Evolutionary conservation across 495 filamentous ascomycete species (phyloP), one percentile per base, ranked within the genome.

Genomic region (Annulohypoxylon stygium): DNA sequence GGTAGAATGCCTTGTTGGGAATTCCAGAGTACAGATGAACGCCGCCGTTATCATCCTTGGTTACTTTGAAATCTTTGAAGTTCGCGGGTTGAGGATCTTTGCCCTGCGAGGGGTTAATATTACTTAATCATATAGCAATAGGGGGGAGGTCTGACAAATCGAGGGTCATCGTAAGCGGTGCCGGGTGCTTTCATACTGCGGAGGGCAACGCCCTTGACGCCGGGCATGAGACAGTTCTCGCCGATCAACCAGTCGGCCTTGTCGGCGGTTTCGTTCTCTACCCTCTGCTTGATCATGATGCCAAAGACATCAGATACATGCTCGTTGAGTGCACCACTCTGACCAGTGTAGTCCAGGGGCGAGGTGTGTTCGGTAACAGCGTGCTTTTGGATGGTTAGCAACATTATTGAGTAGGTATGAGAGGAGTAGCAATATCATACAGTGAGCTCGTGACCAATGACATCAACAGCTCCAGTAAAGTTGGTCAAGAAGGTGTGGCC

Each of bases 11-110:
- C 51, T 80, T 78, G 77, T 88, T 87, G 11, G 85, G 86, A 69
- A 88, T 86, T 9, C 85, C 86, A 36, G 86, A 88, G 76, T 83
- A 85, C 39, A 83, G 71, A 74, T 88, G 86, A 10, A 88, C 86
- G 33, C 85, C 85, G 8, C 85, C 82, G 57, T 83, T 80, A 74
- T 87, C 85, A 0, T 83, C 74, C 18, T 30, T 14, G 3, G 73
- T 81, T 36, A 36, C 33, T 58, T 76, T 69, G 75, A 78, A 84
- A 26, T 82, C 71, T 47, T 76, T 79, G 79, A 83, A 81, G 61
- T 79, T 72, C 65, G 62, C 80, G 2, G 82, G 81, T 67, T 87
- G 82, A 11, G 78, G 81, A 70, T 87, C 84, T 69, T 84, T 84
- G 61, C 84, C 80, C 79, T 81, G 59, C 8, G 34, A 18, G 26